A percentile compares a stretch with the other conserved stretches of the same genome.
Conservation (phyloP, 192 early-diverging fungal species). For the Gigaspora rosea region DNA sequence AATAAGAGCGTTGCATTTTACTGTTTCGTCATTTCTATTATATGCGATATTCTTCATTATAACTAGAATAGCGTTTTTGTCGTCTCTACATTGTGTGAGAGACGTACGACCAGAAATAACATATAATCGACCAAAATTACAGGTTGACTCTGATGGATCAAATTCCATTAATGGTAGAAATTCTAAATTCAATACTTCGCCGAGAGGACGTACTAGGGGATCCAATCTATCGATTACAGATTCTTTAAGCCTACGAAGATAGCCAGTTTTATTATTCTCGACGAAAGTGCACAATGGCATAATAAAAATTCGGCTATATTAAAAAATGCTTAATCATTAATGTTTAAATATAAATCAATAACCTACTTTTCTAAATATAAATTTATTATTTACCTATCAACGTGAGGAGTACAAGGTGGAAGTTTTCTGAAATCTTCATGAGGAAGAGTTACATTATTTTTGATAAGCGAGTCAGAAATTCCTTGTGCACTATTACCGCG, state of each 20-base stretch:
- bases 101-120: neutral
- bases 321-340: neutral
- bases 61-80: conserved; percentile 6
- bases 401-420: neutral
- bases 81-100: conserved; percentile 18
- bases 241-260: neutral
- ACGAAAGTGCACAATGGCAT: neutral
- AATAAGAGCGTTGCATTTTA: conserved; percentile 38
- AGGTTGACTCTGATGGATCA: neutral
- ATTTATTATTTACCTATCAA: neutral
- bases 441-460: neutral
- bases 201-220: neutral
- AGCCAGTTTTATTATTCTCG: neutral
- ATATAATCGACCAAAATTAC: conserved; percentile 23
- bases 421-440: conserved; percentile 16
- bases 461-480: neutral
- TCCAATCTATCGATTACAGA: neutral
- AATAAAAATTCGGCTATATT: neutral
- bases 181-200: neutral
- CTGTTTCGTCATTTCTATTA: neutral
- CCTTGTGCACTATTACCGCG: too few species aligned
- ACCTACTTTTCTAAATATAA: neutral
- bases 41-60: neutral
- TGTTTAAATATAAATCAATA: neutral
- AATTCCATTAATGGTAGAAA: conserved; percentile 3